These are phyloP conservation scores for Volvariella volvacea DNA, from an alignment of 1,284 basidiomycete genomes.

Conservation along the genomic window DNA sequence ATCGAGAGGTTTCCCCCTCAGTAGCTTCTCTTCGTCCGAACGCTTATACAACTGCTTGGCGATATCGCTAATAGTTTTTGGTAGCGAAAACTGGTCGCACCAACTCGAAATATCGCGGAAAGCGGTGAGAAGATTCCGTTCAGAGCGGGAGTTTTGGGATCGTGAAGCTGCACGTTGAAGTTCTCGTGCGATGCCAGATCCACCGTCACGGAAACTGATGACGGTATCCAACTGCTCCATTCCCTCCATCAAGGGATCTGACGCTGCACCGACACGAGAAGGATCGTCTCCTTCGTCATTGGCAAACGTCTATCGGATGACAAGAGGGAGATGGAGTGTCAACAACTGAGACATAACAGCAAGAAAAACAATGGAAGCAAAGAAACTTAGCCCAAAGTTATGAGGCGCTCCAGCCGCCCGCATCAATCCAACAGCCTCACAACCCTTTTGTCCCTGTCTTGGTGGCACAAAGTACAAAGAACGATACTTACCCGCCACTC, in stretches of 20 bases:
- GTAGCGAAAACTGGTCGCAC: conserved; percentile 94
- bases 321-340: conserved; percentile 5
- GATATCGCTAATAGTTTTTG: conserved; percentile 92
- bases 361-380: conserved; percentile 15
- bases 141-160: conserved; percentile 69
- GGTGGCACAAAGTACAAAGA: conserved; percentile 8
- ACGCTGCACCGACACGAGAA: conserved; percentile 97
- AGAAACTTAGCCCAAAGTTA: conserved; percentile 10
- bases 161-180: conserved; percentile 87
- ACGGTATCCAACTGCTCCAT: conserved; percentile 92
- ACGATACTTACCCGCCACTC: conserved; percentile 85
- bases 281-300: conserved; percentile 99
- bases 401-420: not conserved
- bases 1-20: conserved; percentile 88
- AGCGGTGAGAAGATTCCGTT: conserved; percentile 81
- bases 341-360: not conserved
- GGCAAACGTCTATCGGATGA: conserved; percentile 80
- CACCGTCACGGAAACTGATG: conserved; percentile 93
- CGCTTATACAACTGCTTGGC: conserved; percentile 97
- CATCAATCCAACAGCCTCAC: not conserved
- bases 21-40: conserved; percentile 90
- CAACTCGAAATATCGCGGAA: conserved; percentile 90
- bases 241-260: conserved; percentile 89
- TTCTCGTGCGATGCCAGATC: conserved; percentile 87
- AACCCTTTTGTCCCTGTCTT: too few species aligned